Conservation (phyloP, 1,284 basidiomycete genomes). For the Cryptococcus sp. region DNA sequence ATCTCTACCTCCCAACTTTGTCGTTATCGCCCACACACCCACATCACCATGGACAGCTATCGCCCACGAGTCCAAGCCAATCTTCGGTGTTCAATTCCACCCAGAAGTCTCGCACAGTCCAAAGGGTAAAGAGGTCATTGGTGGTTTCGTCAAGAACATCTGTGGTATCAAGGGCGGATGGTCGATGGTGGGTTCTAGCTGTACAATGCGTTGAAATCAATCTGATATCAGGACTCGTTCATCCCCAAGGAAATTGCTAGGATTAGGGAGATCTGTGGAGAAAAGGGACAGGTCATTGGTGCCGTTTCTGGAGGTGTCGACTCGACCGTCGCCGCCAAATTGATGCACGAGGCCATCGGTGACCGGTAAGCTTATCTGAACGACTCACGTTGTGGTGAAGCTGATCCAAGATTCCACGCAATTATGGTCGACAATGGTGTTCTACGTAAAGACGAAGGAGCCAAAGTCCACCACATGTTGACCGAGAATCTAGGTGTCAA, state of each 20-base stretch:
- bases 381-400: neutral
- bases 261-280: slow-evolving; percentile 92
- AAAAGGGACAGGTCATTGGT: slow-evolving; percentile 92
- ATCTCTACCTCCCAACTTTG: slow-evolving; percentile 74
- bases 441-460: slow-evolving; percentile 82
- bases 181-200: slow-evolving; percentile 73
- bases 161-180: slow-evolving; percentile 79
- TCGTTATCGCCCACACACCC: slow-evolving; percentile 79
- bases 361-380: slow-evolving; percentile 62
- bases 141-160: slow-evolving; percentile 78
- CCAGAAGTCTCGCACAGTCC: slow-evolving; percentile 96
- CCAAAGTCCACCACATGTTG: slow-evolving; percentile 93
- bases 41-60: slow-evolving; percentile 92
- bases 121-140: slow-evolving; percentile 86
- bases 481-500: slow-evolving; percentile 92
- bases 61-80: slow-evolving; percentile 80
- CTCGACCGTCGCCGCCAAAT: slow-evolving; percentile 94
- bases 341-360: slow-evolving; percentile 99
- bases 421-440: slow-evolving; percentile 99
- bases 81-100: slow-evolving; percentile 99
- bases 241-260: slow-evolving; percentile 95
- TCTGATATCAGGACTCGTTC: slow-evolving; percentile 72
- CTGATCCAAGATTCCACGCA: slow-evolving; percentile 76
- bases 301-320: slow-evolving; percentile 98
- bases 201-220: slow-evolving; percentile 1